Evolutionary conservation across 139 green algal species (phyloP), one percentile per base, ranked within the genome.

Genomic region (Deuterostichococcus epilithicus): DNA sequence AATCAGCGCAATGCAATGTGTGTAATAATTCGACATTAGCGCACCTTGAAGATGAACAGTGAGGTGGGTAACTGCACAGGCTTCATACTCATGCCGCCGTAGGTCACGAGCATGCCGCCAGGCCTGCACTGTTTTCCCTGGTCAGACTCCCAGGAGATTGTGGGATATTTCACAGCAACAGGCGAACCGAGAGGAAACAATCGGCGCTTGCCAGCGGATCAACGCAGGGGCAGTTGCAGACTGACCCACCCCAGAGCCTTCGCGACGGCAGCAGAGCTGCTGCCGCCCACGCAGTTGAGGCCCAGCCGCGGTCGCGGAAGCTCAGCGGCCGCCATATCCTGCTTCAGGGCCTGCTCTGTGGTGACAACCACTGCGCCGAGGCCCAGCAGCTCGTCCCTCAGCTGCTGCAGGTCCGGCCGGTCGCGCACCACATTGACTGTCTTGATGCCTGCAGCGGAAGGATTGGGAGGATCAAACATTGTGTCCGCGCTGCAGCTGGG

Each of bases 11-110:
- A n/a, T n/a, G n/a, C n/a, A n/a, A n/a, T n/a, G n/a, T n/a, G n/a
- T n/a, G n/a, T n/a, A n/a, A n/a, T n/a, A n/a, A n/a, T n/a, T n/a
- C n/a, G n/a, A n/a, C n/a, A n/a, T n/a, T n/a, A n/a, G n/a, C n/a
- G n/a, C n/a, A n/a, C n/a, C 72, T 94, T 97, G 86, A 98, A 98
- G 73, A 98, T 97, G 37, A 98, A 83, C 33, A 92, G 75, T 0
- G 82, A 78, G 0, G 89, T 88, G 2, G 92, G 88, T 35, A 94
- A 76, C 3, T 76, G 85, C 1, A 97, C 78, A 0, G 92, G 93
- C 82, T 96, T 78, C 80, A 89, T 87, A 38, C 72, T 86, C 94
- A 98, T 97, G 45, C 88, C 94, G 6, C 92, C 92, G 80, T 97
- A 98, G 20, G 88, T 95, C 23, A 98, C 90, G 60, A 97, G 45